Percentiles rank a stretch among this genome's conserved stretches.
These are phyloP conservation scores for Sisymbrium irio DNA, from an alignment of 345 rosid species.

Conservation along the genomic window DNA sequence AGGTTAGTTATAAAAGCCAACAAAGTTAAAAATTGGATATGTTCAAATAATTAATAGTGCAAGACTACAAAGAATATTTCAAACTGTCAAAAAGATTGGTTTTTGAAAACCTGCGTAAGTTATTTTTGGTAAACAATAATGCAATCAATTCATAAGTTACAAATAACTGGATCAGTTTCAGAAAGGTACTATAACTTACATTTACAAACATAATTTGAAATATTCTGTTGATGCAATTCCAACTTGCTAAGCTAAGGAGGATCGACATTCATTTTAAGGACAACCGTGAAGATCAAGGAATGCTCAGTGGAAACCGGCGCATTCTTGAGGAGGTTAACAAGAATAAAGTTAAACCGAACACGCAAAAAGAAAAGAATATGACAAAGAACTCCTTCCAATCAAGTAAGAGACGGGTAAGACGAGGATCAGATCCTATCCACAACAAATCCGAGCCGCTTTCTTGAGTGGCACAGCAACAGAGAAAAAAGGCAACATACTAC, in stretches of 20 bases:
- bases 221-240: too few species aligned
- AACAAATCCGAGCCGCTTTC: slow-evolving; percentile 48
- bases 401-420: slow-evolving; percentile 68
- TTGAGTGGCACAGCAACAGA: slow-evolving; percentile 34
- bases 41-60: too few species aligned
- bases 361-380: slow-evolving; percentile 34
- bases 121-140: too few species aligned
- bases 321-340: slow-evolving; percentile 38
- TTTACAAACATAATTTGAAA: too few species aligned
- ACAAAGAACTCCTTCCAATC: slow-evolving; percentile 53
- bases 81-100: too few species aligned
- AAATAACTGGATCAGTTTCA: too few species aligned
- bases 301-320: slow-evolving; percentile 33
- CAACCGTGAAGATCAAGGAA: slow-evolving; percentile 28
- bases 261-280: slow-evolving; percentile 32
- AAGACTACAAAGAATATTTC: too few species aligned
- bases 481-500: slow-evolving; percentile 25
- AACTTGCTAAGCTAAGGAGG: slow-evolving; percentile 41
- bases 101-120: too few species aligned
- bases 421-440: slow-evolving; percentile 91
- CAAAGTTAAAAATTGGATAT: too few species aligned
- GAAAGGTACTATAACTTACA: too few species aligned
- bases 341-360: slow-evolving; percentile 38
- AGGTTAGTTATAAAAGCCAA: too few species aligned
- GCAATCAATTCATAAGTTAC: too few species aligned